Percentiles rank a stretch among this genome's conserved stretches.
These are phyloP conservation scores for Babesia bovis DNA, from an alignment of 169 alveolate genomes.

Conservation along the genomic window DNA sequence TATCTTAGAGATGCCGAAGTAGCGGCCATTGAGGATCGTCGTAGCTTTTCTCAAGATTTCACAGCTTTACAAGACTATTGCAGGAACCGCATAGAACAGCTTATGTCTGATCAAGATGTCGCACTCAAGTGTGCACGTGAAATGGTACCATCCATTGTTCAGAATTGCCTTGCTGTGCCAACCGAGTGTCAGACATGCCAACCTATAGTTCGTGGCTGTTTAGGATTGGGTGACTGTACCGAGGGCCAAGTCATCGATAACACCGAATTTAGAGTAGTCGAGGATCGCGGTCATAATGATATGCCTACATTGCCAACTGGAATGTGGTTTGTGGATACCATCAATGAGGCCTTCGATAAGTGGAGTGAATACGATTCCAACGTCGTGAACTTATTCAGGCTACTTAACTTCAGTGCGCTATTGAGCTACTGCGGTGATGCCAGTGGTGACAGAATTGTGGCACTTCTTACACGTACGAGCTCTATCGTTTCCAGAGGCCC, in stretches of 20 bases:
- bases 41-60: conserved; percentile 39
- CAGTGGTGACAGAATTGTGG: conserved; percentile 34
- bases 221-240: conserved; percentile 1
- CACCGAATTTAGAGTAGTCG: conserved; percentile 52
- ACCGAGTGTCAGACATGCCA: conserved; percentile 17
- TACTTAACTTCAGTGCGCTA: conserved; percentile 61
- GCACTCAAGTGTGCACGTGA: conserved; percentile 46
- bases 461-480: conserved; percentile 37
- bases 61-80: conserved; percentile 42
- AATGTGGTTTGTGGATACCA: conserved; percentile 61
- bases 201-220: conserved; percentile 28
- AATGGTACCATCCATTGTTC: conserved; percentile 22
- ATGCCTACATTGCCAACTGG: conserved; percentile 66
- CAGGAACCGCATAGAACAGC: conserved; percentile 24
- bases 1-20: conserved; percentile 2
- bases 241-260: conserved; percentile 3
- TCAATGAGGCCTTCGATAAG: conserved; percentile 52
- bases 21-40: conserved; percentile 29
- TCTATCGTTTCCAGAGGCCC: conserved; percentile 30
- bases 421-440: conserved; percentile 65
- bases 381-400: conserved; percentile 44
- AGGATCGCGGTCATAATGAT: conserved; percentile 15
- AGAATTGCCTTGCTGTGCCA: conserved; percentile 18
- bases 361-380: conserved; percentile 42
- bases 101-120: conserved; percentile 26